These are phyloP conservation scores for Byssochlamys sp. DNA, from an alignment of 2,329 filamentous ascomycete species.

Conservation along the genomic window DNA sequence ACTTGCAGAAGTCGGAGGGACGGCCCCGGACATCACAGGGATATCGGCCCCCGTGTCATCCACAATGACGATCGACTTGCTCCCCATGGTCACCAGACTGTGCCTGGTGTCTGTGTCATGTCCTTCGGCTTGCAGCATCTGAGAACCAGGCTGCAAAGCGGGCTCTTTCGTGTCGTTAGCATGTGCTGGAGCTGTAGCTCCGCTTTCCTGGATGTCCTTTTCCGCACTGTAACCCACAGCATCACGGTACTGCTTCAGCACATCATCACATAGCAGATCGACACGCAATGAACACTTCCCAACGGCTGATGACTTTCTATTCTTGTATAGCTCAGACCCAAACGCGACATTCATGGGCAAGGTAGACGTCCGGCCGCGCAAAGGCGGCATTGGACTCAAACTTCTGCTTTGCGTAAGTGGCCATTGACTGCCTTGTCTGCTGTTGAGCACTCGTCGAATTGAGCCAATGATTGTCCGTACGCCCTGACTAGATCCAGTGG, in stretches of 20 bases:
- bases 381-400: constrained; percentile 22
- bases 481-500: constrained; percentile 43
- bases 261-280: constrained; percentile 70
- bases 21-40: constrained; percentile 32
- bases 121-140: constrained; percentile 7
- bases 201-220: constrained; percentile 12
- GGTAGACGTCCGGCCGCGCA: constrained; percentile 30
- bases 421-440: constrained; percentile 32
- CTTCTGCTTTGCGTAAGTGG: constrained; percentile 26
- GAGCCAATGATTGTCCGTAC: constrained; percentile 81
- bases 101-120: constrained; percentile 25
- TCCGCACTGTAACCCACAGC: constrained; percentile 57
- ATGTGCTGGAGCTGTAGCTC: constrained; percentile 3
- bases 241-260: constrained; percentile 68
- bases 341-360: constrained; percentile 38
- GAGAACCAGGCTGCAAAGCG: not conserved
- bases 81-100: constrained; percentile 63
- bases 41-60: constrained; percentile 48
- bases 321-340: constrained; percentile 35
- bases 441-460: constrained; percentile 72
- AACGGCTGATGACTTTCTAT: constrained; percentile 25
- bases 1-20: constrained; percentile 8
- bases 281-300: constrained; percentile 54
- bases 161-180: constrained; percentile 3
- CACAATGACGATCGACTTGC: constrained; percentile 81